These are phyloP conservation scores for Beauveria rudraprayagi DNA, from an alignment of 2,329 filamentous ascomycete genomes.

Conservation along the genomic window DNA sequence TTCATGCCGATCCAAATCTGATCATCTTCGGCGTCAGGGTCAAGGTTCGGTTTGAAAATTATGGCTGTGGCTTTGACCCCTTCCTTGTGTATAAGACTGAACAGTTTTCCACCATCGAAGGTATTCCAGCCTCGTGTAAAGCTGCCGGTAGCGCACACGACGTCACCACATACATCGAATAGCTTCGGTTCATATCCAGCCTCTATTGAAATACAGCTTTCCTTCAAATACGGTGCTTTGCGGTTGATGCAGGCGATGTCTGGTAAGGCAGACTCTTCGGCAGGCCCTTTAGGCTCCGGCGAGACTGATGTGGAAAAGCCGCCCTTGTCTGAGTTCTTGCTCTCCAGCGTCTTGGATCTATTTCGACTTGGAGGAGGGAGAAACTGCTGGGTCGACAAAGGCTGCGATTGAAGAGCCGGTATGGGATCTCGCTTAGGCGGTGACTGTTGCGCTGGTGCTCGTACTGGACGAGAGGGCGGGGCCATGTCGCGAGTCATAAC, in stretches of 20 bases:
- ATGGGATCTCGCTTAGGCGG: not conserved
- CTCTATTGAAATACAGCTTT: constrained; percentile 65
- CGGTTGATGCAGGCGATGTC: constrained; percentile 80
- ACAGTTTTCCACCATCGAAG: constrained; percentile 68
- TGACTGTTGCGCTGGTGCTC: constrained; percentile 18
- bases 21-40: constrained; percentile 72
- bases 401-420: constrained; percentile 9
- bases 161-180: constrained; percentile 81
- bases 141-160: constrained; percentile 78
- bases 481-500: not conserved
- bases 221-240: constrained; percentile 66
- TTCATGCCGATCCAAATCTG: constrained; percentile 87
- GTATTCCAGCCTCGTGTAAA: constrained; percentile 86
- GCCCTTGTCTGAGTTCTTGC: constrained; percentile 20
- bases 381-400: constrained; percentile 19
- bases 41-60: constrained; percentile 73
- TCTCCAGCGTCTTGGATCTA: constrained; percentile 32
- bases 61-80: constrained; percentile 74
- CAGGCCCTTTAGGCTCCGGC: constrained; percentile 34
- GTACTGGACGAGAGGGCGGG: constrained; percentile 31
- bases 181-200: constrained; percentile 82
- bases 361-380: constrained; percentile 24
- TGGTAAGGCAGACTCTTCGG: constrained; percentile 60
- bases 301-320: constrained; percentile 14
- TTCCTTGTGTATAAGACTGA: constrained; percentile 79